Evolutionary conservation across 148 eudicot genomes (phyloP).

Genomic region (Polygonum maritimum): DNA sequence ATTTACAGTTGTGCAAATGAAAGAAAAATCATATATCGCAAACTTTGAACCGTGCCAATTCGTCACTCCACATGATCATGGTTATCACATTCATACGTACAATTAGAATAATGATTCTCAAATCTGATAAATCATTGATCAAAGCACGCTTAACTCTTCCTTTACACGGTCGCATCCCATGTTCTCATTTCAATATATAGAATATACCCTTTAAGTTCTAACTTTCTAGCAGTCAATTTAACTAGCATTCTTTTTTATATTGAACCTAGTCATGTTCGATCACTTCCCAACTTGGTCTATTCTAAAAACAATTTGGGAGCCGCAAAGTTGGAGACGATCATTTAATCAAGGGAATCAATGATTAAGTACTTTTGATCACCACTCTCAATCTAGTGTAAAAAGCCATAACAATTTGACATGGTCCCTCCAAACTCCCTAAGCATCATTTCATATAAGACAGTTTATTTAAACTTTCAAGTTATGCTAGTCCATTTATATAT

Average conservation of each 20-base stretch:
- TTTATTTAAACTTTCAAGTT: not conserved
- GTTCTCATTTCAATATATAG: not conserved
- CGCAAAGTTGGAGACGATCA: not conserved
- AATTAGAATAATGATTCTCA: slow-evolving; percentile 1
- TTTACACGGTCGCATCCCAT: not conserved
- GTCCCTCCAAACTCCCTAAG: not conserved
- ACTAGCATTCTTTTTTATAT: not conserved
- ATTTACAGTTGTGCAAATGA: not conserved
- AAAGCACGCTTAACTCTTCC: not conserved
- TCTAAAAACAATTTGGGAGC: not conserved
- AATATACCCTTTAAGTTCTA: not conserved
- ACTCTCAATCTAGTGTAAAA: not conserved
- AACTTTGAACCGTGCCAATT: not conserved
- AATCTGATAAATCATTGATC: not conserved
- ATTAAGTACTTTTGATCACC: not conserved
- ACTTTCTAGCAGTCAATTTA: not conserved
- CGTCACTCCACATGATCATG: not conserved
- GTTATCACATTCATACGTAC: not conserved
- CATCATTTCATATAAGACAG: not conserved
- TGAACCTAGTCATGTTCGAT: not conserved
- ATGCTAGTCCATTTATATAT: not conserved
- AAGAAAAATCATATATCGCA: not conserved
- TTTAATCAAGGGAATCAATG: not conserved
- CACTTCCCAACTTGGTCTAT: not conserved
- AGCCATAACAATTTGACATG: not conserved